Evolutionary conservation across 257 asterid species (phyloP).

Genomic region (Plantago ovata): DNA sequence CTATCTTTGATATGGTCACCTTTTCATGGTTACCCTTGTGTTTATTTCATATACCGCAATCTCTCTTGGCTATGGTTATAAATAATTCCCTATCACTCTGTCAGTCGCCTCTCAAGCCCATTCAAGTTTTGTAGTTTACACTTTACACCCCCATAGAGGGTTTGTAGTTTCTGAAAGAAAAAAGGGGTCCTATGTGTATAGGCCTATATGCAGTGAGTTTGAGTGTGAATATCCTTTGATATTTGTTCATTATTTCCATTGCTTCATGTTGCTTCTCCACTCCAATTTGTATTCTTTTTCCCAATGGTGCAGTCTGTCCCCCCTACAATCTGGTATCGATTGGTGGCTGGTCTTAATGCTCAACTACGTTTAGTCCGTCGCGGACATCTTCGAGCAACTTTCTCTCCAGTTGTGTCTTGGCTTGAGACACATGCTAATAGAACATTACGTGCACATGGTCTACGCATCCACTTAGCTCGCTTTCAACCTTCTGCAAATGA

Average conservation of each 20-base stretch:
- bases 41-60: neutral
- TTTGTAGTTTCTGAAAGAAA: too few species aligned
- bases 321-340: conserved; percentile 79
- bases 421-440: conserved; percentile 80
- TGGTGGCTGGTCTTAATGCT: conserved; percentile 91
- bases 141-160: too few species aligned
- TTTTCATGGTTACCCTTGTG: neutral
- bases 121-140: too few species aligned
- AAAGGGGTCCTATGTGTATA: neutral
- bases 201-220: neutral
- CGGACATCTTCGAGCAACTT: conserved; percentile 66
- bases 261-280: conserved; percentile 22
- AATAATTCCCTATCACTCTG: too few species aligned
- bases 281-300: conserved; percentile 18
- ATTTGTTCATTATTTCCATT: conserved; percentile 9
- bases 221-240: neutral
- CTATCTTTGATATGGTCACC: neutral
- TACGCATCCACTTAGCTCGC: conserved; percentile 58
- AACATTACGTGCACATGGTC: conserved; percentile 46
- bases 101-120: too few species aligned
- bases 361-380: conserved; percentile 79
- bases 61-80: neutral
- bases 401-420: conserved; percentile 68
- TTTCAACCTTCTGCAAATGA: conserved; percentile 72
- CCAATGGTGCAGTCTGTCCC: conserved; percentile 65